phyloP scores from a whole-genome alignment of 768 basidiomycete species.

The Amanita rubescens region DNA sequence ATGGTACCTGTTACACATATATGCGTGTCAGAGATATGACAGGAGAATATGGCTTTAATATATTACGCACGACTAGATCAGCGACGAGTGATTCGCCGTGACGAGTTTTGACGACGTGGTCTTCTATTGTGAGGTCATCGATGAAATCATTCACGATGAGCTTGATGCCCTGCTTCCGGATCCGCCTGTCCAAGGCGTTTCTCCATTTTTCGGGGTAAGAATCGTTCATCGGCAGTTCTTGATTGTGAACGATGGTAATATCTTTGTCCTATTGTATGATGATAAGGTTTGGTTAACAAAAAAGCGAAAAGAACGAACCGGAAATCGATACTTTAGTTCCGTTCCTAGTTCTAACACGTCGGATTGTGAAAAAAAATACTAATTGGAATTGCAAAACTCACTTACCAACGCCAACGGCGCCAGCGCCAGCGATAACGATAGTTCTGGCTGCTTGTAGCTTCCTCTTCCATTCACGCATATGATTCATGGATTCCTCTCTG shows the following conservation, averaged over 20 bases:
- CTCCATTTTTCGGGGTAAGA: slow-evolving; percentile 51
- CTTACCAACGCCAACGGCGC: slow-evolving; percentile 45
- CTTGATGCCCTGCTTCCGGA: slow-evolving; percentile 38
- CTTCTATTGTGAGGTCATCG: slow-evolving; percentile 32
- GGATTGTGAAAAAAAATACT: too few species aligned
- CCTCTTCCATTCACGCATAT: slow-evolving; percentile 22
- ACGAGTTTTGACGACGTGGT: slow-evolving; percentile 38
- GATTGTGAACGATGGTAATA: slow-evolving; percentile 56
- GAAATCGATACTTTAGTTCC: slow-evolving; percentile 33
- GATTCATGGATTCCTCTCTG: slow-evolving; percentile 18
- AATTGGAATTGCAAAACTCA: slow-evolving; percentile 3
- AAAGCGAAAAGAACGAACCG: slow-evolving; percentile 25
- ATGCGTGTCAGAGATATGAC: neutral
- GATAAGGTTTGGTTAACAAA: neutral
- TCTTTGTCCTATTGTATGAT: slow-evolving; percentile 26
- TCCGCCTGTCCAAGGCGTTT: slow-evolving; percentile 32
- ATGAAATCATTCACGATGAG: slow-evolving; percentile 48
- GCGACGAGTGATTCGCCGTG: slow-evolving; percentile 41
- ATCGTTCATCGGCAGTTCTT: slow-evolving; percentile 45
- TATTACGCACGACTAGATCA: slow-evolving; percentile 48
- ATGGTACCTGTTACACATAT: slow-evolving; percentile 22
- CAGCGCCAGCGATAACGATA: slow-evolving; percentile 50
- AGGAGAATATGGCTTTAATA: neutral
- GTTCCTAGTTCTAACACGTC: slow-evolving; percentile 37
- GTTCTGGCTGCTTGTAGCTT: slow-evolving; percentile 32